These are phyloP conservation scores for Cercospora zeae-maydis DNA, from an alignment of 2,329 filamentous ascomycete species.

Conservation along the genomic window DNA sequence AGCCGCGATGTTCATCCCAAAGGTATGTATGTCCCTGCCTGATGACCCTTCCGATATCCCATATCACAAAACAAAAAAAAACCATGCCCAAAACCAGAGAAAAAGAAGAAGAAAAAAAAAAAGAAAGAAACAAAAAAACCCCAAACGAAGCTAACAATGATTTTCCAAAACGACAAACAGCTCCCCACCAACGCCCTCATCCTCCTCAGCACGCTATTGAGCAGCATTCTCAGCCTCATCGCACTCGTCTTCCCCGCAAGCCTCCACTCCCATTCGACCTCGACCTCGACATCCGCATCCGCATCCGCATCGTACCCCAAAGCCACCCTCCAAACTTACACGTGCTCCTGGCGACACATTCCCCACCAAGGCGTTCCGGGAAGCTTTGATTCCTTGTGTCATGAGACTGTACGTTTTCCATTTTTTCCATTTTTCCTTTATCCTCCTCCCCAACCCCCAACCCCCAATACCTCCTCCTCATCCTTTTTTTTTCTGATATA, in stretches of 20 bases:
- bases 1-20: conserved; percentile 38
- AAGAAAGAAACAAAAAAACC: too few relatives aligned
- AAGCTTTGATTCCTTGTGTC: conserved; percentile 41
- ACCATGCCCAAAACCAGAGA: too few relatives aligned
- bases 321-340: conserved; percentile 41
- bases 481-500: too few relatives aligned
- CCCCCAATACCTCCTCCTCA: too few relatives aligned
- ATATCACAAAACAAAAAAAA: too few relatives aligned
- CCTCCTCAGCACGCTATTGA: conserved; percentile 38
- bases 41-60: too few relatives aligned
- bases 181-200: conserved; percentile 41
- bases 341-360: conserved; percentile 33
- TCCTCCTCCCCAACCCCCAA: too few relatives aligned
- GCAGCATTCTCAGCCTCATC: conserved; percentile 40
- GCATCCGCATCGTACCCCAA: conserved; percentile 27
- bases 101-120: too few relatives aligned
- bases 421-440: not conserved
- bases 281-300: conserved; percentile 26
- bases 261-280: too few relatives aligned
- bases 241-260: conserved; percentile 39
- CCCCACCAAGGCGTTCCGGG: conserved; percentile 29
- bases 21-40: conserved; percentile 21
- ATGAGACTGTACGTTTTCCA: conserved; percentile 39
- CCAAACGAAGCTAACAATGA: too few relatives aligned
- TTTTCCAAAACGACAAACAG: too few relatives aligned